Conservation (phyloP, 768 basidiomycete species). For the Leccinum uliginosum region DNA sequence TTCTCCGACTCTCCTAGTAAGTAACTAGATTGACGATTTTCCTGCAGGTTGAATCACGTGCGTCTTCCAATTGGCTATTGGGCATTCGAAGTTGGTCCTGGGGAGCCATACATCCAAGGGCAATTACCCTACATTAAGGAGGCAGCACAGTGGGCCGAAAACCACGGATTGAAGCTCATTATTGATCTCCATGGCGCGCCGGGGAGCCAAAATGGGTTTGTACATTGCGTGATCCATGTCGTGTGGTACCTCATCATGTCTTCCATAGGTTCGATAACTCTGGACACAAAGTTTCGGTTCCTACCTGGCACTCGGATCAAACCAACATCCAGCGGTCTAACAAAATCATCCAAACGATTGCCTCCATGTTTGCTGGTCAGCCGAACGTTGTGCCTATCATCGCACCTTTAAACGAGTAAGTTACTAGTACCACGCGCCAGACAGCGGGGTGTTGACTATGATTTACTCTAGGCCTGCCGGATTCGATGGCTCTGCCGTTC, state of each 20-base stretch:
- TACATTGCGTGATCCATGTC: background rate
- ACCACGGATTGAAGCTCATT: constrained; percentile 73
- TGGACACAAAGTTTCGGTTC: constrained; percentile 56
- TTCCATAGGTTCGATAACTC: constrained; percentile 72
- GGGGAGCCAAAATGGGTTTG: constrained; percentile 79
- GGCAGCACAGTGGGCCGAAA: constrained; percentile 67
- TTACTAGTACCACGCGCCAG: background rate
- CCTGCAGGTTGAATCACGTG: constrained; percentile 69
- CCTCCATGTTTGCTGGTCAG: constrained; percentile 53
- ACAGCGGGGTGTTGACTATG: background rate
- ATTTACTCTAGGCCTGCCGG: constrained; percentile 62
- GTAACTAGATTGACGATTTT: constrained; percentile 6
- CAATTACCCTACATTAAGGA: constrained; percentile 66
- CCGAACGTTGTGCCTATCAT: constrained; percentile 59
- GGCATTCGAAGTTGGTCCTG: constrained; percentile 76
- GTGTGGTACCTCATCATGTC: constrained; percentile 5
- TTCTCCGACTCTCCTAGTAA: background rate
- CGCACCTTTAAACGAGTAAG: constrained; percentile 76
- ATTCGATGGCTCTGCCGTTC: constrained; percentile 47
- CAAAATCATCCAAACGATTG: constrained; percentile 58
- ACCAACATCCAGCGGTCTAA: constrained; percentile 67
- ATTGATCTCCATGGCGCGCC: constrained; percentile 79
- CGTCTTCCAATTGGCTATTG: constrained; percentile 87
- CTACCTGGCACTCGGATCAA: constrained; percentile 65
- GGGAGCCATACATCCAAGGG: constrained; percentile 77